Evolutionary conservation across 768 basidiomycete genomes (phyloP), one percentile per base, ranked within the genome.

Genomic region (Basidioascus undulatus): DNA sequence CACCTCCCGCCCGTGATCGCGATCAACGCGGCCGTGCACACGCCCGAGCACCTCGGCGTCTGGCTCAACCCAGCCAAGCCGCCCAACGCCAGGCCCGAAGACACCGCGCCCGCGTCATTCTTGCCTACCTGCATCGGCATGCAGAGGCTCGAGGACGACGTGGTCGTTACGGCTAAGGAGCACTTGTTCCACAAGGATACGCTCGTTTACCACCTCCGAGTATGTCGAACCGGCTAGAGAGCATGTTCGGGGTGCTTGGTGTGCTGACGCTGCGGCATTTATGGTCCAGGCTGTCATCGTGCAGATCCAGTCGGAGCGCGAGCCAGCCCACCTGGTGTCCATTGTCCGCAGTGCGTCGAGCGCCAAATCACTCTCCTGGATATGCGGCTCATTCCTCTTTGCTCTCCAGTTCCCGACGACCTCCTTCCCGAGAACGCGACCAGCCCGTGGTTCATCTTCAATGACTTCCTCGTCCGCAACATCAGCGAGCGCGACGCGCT

Each of bases 361-460:
- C n/a, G n/a, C n/a, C n/a, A n/a, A n/a, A n/a, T n/a, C n/a, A n/a
- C n/a, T n/a, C n/a, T n/a, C n/a, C n/a, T n/a, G n/a, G n/a, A n/a
- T 25, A 20, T 23, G 30, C 23, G 32, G 26, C n/a, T 39, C 26
- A 20, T 11, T 37, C 18, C 18, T 7, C 11, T 3, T 7, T 16
- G 13, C 24, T 32, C 19, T 23, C 4, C 46, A 83, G 80, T 86
- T 30, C 79, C 79, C 0, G 72, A 75, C 42, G 69, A 69, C n/a
- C n/a, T n/a, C n/a, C n/a, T n/a, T n/a, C n/a, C n/a, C 1, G 72
- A 74, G 51, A 56, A 52, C 39, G 48, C 48, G 16, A 51, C 48
- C 19, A 72, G 70, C 40, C 70, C 72, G 1, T 98, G 92, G 92
- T 76, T 76, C 51, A 57, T 96, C 41, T 96, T 96, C 71, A 98